Percentiles rank a stretch among this genome's conserved stretches.
Evolutionary conservation across 2,329 filamentous ascomycete species (phyloP).

Genomic region (Penicillium sp.): DNA sequence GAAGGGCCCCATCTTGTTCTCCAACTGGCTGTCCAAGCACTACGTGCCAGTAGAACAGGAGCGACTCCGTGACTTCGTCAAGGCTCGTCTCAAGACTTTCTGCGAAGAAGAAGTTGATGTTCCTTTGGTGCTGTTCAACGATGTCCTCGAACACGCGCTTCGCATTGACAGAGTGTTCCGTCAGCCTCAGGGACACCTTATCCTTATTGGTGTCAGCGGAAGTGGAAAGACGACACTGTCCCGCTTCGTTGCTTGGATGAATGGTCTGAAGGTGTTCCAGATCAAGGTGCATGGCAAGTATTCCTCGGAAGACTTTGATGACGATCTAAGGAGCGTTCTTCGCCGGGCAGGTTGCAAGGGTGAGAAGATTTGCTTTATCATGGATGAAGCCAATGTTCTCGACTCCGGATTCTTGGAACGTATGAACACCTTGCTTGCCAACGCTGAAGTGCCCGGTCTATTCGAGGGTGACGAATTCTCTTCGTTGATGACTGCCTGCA

Average conservation of each 20-base stretch:
- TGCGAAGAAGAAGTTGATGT: slow-evolving; percentile 99
- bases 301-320: slow-evolving; percentile 97
- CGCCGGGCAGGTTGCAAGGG: slow-evolving; percentile 95
- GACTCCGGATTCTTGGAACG: slow-evolving; percentile 98
- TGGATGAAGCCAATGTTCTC: slow-evolving; percentile 98
- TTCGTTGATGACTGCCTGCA: slow-evolving; percentile 98
- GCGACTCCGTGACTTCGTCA: slow-evolving; percentile 93
- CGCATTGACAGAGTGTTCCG: slow-evolving; percentile 98
- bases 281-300: slow-evolving; percentile 99
- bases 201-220: slow-evolving; percentile 96
- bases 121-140: slow-evolving; percentile 97
- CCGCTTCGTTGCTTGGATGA: slow-evolving; percentile 99
- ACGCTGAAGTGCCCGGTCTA: slow-evolving; percentile 97
- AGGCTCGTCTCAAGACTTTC: slow-evolving; percentile 94
- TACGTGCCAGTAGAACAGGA: slow-evolving; percentile 97
- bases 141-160: slow-evolving; percentile 95
- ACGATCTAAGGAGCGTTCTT: slow-evolving; percentile 91
- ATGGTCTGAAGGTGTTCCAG: slow-evolving; percentile 97
- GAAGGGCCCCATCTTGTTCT: slow-evolving; percentile 92
- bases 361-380: slow-evolving; percentile 99
- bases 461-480: slow-evolving; percentile 99
- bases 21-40: slow-evolving; percentile 98
- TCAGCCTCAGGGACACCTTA: slow-evolving; percentile 96
- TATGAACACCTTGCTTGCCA: slow-evolving; percentile 98
- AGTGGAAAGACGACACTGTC: slow-evolving; percentile 98